Evolutionary conservation across 208 protist species (phyloP).

Genomic region (Leishmania lainsoni): DNA sequence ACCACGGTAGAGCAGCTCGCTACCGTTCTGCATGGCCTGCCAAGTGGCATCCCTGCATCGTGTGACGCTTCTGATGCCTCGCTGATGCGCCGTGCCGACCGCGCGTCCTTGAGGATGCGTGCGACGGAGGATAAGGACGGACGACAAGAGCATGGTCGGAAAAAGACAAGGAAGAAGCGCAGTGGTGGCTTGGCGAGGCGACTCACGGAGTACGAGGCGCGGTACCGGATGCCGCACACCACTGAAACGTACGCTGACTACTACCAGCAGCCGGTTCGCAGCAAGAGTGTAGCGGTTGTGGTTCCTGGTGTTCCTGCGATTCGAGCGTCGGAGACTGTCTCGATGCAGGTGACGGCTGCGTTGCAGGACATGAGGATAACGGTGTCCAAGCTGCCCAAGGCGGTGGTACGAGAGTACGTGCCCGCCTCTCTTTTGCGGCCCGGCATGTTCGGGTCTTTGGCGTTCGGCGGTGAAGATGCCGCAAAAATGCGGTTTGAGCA

Average conservation of each 20-base stretch:
- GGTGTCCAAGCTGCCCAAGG: constrained; percentile 37
- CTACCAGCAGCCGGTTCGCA: constrained; percentile 38
- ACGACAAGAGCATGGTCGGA: background rate
- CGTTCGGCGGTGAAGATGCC: constrained; percentile 44
- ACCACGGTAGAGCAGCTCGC: constrained; percentile 11
- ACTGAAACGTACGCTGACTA: constrained; percentile 72
- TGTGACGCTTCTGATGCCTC: background rate
- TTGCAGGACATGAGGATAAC: constrained; percentile 41
- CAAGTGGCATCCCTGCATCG: background rate
- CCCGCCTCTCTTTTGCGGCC: constrained; percentile 34
- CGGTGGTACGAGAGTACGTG: constrained; percentile 33
- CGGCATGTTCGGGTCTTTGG: constrained; percentile 47
- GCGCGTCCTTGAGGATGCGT: background rate
- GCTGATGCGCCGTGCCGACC: background rate
- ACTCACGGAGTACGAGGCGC: constrained; percentile 60
- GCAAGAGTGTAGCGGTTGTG: background rate
- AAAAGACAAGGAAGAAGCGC: background rate
- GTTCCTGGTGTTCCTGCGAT: constrained; percentile 8
- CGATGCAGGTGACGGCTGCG: constrained; percentile 16
- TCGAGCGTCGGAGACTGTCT: constrained; percentile 10
- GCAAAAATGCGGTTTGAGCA: constrained; percentile 44
- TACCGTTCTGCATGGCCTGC: background rate
- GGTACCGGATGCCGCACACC: constrained; percentile 39
- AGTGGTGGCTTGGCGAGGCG: background rate
- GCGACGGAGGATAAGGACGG: background rate